Conservation (phyloP, 2,329 filamentous ascomycete genomes). For the Calonectria pseudoturangicola region DNA sequence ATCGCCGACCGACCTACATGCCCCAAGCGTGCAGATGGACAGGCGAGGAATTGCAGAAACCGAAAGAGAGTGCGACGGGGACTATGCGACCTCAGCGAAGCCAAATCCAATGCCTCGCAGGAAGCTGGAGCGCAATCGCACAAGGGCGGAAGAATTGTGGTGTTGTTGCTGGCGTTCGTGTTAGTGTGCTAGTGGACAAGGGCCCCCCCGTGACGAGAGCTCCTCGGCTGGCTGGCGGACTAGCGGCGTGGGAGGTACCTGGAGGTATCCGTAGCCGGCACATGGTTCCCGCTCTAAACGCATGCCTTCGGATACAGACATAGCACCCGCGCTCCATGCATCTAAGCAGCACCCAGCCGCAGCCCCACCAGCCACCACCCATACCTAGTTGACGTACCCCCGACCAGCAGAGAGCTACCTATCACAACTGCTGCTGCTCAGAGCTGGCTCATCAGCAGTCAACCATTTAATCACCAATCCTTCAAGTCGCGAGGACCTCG, state of each 20-base stretch:
- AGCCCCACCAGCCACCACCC: constrained; percentile 44
- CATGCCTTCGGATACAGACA: constrained; percentile 10
- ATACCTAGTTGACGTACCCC: constrained; percentile 40
- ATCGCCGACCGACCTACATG: constrained; percentile 45
- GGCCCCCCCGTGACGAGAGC: constrained; percentile 44
- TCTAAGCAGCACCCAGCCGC: constrained; percentile 23
- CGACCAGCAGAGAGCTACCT: constrained; percentile 38
- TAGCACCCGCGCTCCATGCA: constrained; percentile 4
- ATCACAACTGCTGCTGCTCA: constrained; percentile 42
- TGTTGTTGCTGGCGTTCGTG: constrained; percentile 47
- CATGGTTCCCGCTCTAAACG: background rate
- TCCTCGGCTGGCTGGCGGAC: constrained; percentile 4
- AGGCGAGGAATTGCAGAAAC: constrained; percentile 27
- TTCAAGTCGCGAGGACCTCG: constrained; percentile 11
- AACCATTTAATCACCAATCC: constrained; percentile 26
- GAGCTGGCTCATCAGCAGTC: constrained; percentile 44
- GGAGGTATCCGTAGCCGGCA: constrained; percentile 11
- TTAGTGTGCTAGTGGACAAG: constrained; percentile 50
- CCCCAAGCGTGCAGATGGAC: constrained; percentile 35
- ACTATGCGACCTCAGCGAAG: constrained; percentile 42
- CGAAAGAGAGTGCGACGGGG: constrained; percentile 18
- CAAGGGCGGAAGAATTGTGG: constrained; percentile 27
- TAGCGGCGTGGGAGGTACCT: constrained; percentile 6
- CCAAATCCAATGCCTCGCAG: constrained; percentile 37
- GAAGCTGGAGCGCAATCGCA: constrained; percentile 30